Base-by-base conservation (phyloP, 805 yeast species). In the Kodamaea sagamina region DNA sequence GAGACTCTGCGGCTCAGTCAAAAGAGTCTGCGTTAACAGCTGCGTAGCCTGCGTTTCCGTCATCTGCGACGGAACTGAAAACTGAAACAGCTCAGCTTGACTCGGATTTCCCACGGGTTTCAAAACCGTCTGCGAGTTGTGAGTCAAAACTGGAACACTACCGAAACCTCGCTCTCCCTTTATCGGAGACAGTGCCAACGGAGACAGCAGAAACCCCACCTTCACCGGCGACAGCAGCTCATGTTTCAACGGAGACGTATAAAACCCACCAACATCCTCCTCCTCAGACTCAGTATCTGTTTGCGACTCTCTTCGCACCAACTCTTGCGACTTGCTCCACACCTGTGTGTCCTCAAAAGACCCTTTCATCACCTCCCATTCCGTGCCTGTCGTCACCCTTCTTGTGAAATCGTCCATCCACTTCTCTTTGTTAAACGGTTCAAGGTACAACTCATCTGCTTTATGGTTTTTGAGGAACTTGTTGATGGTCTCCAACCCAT, bases 401-500 rank as follows among this genome's bases (percentile, higher is more conserved):
- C 28, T 15, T 10, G 11, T 16, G 19, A 39, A 39, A 25, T 39
- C 42, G 4, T n/a, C 11, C 22, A 4, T 12, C 48, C 47, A 48
- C 12, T 16, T 28, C 7, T 11, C 17, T 12, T 37, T 37, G 27
- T 31, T 22, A 18, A 47, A 48, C 26, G 45, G 41, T 1, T 36
- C 44, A 5, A 36, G 32, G 17, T 17, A 22, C 6, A 25, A 18
- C 4, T 44, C 45, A 4, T 40, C 32, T 24, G 16, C 28, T 13
- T 29, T 29, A 40, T 60, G 47, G 42, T 55, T 62, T 32, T 47
- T 47, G 36, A 45, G 43, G 48, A 61, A 70, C 41, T 58, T 62
- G 22, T 49, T 51, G 25, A 70, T 54, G 24, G 66, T 51, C 32
- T 67, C 72, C 4, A 55, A 49, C 2, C 72, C 72, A 42, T 66